Evolutionary conservation across 495 filamentous ascomycete genomes (phyloP).

Genomic region (Hypoxylon perforatum): DNA sequence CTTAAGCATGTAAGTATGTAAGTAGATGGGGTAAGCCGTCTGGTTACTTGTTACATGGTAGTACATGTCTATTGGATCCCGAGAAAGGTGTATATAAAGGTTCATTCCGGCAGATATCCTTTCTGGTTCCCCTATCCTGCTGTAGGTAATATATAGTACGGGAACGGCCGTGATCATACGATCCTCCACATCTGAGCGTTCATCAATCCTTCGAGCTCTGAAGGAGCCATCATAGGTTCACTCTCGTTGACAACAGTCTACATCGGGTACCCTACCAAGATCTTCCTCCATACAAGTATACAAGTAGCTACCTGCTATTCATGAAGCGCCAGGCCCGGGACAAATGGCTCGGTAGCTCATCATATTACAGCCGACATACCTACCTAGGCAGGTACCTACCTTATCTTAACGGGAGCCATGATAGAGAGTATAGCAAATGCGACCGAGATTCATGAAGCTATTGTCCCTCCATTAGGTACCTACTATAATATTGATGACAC

Average conservation of each 20-base stretch:
- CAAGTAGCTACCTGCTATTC: too few relatives aligned
- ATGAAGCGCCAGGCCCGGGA: too few relatives aligned
- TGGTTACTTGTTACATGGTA: not conserved
- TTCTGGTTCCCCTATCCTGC: slow-evolving; percentile 3
- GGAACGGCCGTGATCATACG: slow-evolving; percentile 25
- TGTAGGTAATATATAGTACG: slow-evolving; percentile 1
- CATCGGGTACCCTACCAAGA: too few relatives aligned
- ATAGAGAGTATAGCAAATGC: too few relatives aligned
- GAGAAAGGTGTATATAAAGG: not conserved
- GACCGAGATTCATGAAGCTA: too few relatives aligned
- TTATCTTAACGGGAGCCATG: too few relatives aligned
- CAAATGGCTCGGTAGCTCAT: too few relatives aligned
- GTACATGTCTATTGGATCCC: not conserved
- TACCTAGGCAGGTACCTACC: too few relatives aligned
- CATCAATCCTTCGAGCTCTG: slow-evolving; percentile 3
- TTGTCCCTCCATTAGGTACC: too few relatives aligned
- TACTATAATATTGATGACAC: too few relatives aligned
- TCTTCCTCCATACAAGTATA: too few relatives aligned
- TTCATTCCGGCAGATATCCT: not conserved
- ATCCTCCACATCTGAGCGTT: slow-evolving; percentile 11
- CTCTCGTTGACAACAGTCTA: not conserved
- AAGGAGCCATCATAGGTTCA: slow-evolving; percentile 2
- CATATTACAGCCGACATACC: too few relatives aligned
- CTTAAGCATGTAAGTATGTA: slow-evolving; percentile 26
- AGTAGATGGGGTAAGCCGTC: slow-evolving; percentile 19